A percentile compares a stretch with the other conserved stretches of the same genome.
Evolutionary conservation across 306 rosid species (phyloP).

Genomic region (Cotoneaster glaucophyllus): DNA sequence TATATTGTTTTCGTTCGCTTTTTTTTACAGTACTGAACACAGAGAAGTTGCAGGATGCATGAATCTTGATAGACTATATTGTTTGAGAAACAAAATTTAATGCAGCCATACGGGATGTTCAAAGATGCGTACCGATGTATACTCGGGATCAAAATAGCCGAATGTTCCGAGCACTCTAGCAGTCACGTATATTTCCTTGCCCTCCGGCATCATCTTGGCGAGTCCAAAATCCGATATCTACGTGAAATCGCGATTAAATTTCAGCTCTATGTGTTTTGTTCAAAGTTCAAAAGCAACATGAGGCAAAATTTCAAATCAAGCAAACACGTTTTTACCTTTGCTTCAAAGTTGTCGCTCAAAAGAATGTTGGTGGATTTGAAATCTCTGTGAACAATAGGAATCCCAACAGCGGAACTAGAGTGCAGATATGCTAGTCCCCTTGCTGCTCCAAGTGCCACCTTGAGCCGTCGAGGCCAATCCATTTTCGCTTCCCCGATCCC

Average conservation of each 20-base stretch:
- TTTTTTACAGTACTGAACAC: background rate
- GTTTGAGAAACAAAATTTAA: background rate
- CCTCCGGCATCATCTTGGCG: conserved; percentile 96
- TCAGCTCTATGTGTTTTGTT: conserved; percentile 3
- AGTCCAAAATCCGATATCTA: conserved; percentile 97
- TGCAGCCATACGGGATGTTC: background rate
- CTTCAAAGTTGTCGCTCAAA: conserved; percentile 63
- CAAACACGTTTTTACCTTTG: conserved; percentile 41
- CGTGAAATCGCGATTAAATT: background rate
- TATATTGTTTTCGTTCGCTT: background rate
- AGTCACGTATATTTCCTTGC: conserved; percentile 66
- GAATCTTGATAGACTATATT: background rate
- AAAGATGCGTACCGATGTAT: conserved; percentile 63
- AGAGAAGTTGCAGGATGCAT: background rate
- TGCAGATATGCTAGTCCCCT: conserved; percentile 88
- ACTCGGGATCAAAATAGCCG: conserved; percentile 93
- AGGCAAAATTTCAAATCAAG: background rate
- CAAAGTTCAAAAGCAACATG: background rate
- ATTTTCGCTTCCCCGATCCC: conserved; percentile 64
- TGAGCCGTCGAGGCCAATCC: conserved; percentile 78
- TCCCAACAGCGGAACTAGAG: conserved; percentile 64
- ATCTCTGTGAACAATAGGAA: conserved; percentile 89
- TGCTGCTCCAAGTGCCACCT: conserved; percentile 89
- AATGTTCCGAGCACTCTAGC: conserved; percentile 92
- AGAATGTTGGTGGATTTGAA: conserved; percentile 87